A percentile compares a stretch with the other conserved stretches of the same genome.
Conservation (phyloP, 2,329 filamentous ascomycete genomes). For the Microthyrium microscopicum region DNA sequence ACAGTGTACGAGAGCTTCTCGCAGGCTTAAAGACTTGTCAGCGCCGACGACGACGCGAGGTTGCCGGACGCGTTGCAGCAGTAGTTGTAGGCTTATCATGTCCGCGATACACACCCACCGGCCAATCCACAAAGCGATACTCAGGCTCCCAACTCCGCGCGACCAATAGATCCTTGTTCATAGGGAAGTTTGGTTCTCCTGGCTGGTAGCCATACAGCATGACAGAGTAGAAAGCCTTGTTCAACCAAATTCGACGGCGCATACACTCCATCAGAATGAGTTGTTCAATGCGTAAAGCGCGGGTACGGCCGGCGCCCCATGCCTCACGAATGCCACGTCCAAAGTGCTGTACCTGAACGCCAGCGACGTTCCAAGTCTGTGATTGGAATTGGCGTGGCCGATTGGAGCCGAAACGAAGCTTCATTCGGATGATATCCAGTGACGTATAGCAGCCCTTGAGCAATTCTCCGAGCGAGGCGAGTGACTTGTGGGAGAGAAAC, state of each 20-base stretch:
- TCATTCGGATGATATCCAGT: constrained; percentile 38
- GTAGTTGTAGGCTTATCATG: no score
- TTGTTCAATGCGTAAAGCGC: constrained; percentile 9
- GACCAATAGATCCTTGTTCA: no score
- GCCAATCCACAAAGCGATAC: no score
- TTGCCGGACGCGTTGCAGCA: no score
- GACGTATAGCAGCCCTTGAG: constrained; percentile 40
- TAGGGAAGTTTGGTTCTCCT: not conserved
- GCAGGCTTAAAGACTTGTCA: no score
- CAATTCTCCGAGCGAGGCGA: constrained; percentile 41
- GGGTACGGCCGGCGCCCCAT: constrained; percentile 3
- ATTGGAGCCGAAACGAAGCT: constrained; percentile 40
- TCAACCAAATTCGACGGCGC: constrained; percentile 2
- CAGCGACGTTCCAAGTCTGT: not conserved
- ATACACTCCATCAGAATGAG: constrained; percentile 8
- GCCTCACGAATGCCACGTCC: constrained; percentile 4
- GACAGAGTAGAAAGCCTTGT: constrained; percentile 1
- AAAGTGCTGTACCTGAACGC: not conserved
- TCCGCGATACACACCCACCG: no score
- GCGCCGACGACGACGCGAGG: no score
- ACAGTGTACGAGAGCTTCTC: no score
- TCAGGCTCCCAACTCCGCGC: no score
- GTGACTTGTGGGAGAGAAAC: constrained; percentile 37
- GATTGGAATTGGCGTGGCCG: not conserved
- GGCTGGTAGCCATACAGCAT: not conserved